phyloP scores from a whole-genome alignment of 768 basidiomycete species.

The Coprinellus micaceus region DNA sequence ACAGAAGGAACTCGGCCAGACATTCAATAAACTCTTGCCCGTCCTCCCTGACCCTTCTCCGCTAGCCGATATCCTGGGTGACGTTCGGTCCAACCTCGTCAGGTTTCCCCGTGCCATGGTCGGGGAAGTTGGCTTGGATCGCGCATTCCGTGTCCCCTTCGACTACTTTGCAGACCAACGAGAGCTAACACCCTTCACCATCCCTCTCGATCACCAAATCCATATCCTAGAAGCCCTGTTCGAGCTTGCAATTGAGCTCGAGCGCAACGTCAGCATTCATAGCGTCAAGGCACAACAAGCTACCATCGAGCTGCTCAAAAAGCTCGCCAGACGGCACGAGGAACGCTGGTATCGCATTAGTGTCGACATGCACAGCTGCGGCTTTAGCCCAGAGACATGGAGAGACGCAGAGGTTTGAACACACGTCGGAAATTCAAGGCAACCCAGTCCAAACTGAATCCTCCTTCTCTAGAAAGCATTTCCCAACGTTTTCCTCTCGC shows the following conservation, averaged over 20 bases:
- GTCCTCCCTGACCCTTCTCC: conserved; percentile 70
- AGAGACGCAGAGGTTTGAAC: conserved; percentile 74
- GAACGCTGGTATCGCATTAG: conserved; percentile 62
- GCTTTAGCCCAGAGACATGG: conserved; percentile 76
- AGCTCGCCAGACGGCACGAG: conserved; percentile 56
- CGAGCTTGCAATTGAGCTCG: conserved; percentile 75
- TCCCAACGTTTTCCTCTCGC: conserved; percentile 78
- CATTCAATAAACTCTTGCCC: conserved; percentile 56
- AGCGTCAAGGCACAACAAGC: conserved; percentile 74
- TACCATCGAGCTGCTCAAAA: conserved; percentile 62
- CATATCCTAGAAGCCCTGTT: conserved; percentile 80
- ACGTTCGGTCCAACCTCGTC: conserved; percentile 58
- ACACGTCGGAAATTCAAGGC: conserved; percentile 19
- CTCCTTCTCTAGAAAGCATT: conserved; percentile 53
- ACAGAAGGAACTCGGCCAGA: conserved; percentile 28
- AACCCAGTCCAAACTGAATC: not conserved
- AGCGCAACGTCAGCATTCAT: conserved; percentile 81
- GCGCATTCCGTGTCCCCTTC: conserved; percentile 68
- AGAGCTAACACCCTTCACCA: conserved; percentile 69
- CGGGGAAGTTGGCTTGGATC: conserved; percentile 92
- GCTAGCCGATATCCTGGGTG: conserved; percentile 53
- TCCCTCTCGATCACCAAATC: conserved; percentile 79
- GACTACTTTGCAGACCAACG: conserved; percentile 47
- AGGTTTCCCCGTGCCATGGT: conserved; percentile 72
- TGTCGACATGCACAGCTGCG: conserved; percentile 89